Conservation (phyloP, 495 filamentous ascomycete genomes). For the Neurospora tetrasperma region DNA sequence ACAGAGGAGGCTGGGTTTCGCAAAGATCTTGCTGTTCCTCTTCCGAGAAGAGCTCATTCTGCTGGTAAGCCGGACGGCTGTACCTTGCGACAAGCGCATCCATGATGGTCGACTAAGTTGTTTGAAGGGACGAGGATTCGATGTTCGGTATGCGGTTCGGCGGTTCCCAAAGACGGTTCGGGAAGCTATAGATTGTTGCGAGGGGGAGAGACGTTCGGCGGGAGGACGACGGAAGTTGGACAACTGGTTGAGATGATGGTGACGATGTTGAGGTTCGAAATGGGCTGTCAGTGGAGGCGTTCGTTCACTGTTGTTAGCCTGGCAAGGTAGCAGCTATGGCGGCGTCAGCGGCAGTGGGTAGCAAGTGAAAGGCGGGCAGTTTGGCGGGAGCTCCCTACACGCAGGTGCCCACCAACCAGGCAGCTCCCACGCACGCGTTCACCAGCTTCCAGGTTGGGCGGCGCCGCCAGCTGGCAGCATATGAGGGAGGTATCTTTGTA, state of each 20-base stretch:
- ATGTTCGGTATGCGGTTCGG: neutral
- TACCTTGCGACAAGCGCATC: slow-evolving; percentile 89
- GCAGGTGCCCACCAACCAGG: slow-evolving; percentile 2
- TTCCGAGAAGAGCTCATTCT: slow-evolving; percentile 61
- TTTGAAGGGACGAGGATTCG: neutral
- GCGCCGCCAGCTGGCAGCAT: neutral
- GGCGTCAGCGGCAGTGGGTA: neutral
- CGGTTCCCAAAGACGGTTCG: neutral
- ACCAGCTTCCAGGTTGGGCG: neutral
- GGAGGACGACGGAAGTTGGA: neutral
- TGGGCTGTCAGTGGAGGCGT: neutral
- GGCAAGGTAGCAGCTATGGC: neutral
- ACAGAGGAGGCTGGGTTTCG: slow-evolving; percentile 55
- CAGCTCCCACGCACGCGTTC: slow-evolving; percentile 13
- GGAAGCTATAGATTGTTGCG: neutral
- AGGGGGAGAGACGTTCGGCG: neutral
- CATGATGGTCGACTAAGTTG: slow-evolving; percentile 42
- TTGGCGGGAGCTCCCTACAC: slow-evolving; percentile 8
- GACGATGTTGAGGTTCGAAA: neutral
- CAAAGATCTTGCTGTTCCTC: slow-evolving; percentile 68
- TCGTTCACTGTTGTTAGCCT: slow-evolving; percentile 1
- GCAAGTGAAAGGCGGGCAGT: neutral
- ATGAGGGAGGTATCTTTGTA: neutral
- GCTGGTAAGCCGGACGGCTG: slow-evolving; percentile 53
- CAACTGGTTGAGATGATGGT: neutral